Evolutionary conservation across 2,329 filamentous ascomycete species (phyloP).

Genomic region (Aspergillus sp.): DNA sequence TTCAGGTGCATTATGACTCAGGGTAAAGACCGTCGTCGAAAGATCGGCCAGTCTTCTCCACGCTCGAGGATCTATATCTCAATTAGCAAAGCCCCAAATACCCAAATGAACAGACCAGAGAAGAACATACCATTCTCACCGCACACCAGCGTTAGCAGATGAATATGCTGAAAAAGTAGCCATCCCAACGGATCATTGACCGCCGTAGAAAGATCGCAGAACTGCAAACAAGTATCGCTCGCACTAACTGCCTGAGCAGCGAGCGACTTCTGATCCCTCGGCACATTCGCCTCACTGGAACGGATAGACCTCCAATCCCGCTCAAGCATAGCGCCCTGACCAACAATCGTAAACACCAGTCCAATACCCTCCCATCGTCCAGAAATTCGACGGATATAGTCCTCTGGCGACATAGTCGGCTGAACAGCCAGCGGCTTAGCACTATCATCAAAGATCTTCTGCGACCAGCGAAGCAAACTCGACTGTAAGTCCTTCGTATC

Average conservation of each 20-base stretch:
- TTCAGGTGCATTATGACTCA: constrained; percentile 46
- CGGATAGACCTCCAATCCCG: constrained; percentile 9
- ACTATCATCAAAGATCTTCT: constrained; percentile 24
- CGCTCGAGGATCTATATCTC: constrained; percentile 41
- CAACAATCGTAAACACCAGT: constrained; percentile 23
- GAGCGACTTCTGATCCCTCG: constrained; percentile 15
- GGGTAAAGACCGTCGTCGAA: constrained; percentile 45
- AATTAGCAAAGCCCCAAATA: not conserved
- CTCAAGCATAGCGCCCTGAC: constrained; percentile 16
- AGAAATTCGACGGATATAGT: constrained; percentile 19
- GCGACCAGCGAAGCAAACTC: constrained; percentile 17
- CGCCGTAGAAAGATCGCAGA: constrained; percentile 27
- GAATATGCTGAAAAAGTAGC: constrained; percentile 28
- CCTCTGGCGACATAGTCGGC: constrained; percentile 22
- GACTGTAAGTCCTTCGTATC: constrained; percentile 7
- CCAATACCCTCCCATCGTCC: constrained; percentile 29
- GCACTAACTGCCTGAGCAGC: constrained; percentile 19
- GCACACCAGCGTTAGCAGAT: constrained; percentile 26
- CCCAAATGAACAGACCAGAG: not conserved
- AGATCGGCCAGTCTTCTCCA: constrained; percentile 51
- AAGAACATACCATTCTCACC: constrained; percentile 23
- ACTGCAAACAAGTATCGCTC: constrained; percentile 33
- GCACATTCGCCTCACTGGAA: constrained; percentile 6
- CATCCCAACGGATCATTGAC: constrained; percentile 30
- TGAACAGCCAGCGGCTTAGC: constrained; percentile 16